These are phyloP conservation scores for Tetracladium maxilliforme DNA, from an alignment of 2,329 filamentous ascomycete genomes.

Conservation along the genomic window DNA sequence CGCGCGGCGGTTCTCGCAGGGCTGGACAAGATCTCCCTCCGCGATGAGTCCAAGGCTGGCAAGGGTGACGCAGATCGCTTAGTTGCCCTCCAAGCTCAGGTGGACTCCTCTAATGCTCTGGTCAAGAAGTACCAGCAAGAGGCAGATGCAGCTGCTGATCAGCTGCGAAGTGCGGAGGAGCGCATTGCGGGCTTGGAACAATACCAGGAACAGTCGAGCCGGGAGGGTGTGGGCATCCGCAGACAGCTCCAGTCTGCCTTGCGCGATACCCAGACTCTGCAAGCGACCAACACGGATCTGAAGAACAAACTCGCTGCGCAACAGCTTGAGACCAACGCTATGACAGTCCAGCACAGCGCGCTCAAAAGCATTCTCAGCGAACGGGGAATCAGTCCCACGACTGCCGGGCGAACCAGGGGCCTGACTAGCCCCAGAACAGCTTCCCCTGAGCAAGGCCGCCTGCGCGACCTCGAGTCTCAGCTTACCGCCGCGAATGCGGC, in stretches of 20 bases:
- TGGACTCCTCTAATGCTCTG: slow-evolving; percentile 62
- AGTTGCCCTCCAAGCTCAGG: slow-evolving; percentile 61
- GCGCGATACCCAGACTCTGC: slow-evolving; percentile 70
- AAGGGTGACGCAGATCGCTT: slow-evolving; percentile 51
- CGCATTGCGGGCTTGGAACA: slow-evolving; percentile 91
- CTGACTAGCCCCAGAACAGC: slow-evolving; percentile 62
- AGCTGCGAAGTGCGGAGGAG: slow-evolving; percentile 84
- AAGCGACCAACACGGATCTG: slow-evolving; percentile 67
- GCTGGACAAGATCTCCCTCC: slow-evolving; percentile 55
- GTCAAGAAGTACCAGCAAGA: slow-evolving; percentile 83
- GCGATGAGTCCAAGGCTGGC: slow-evolving; percentile 29
- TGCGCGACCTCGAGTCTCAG: slow-evolving; percentile 80
- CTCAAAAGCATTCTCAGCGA: slow-evolving; percentile 87
- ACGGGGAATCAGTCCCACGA: slow-evolving; percentile 69
- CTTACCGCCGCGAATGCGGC: slow-evolving; percentile 61
- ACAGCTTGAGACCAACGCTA: slow-evolving; percentile 85
- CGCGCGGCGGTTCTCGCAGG: slow-evolving; percentile 71
- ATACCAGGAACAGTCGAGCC: slow-evolving; percentile 92
- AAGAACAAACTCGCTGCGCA: slow-evolving; percentile 72
- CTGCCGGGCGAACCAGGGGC: slow-evolving; percentile 54
- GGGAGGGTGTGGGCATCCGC: slow-evolving; percentile 79
- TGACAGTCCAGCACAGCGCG: slow-evolving; percentile 82
- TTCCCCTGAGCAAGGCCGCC: slow-evolving; percentile 63
- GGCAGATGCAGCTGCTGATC: slow-evolving; percentile 75
- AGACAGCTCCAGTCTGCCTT: slow-evolving; percentile 78